Evolutionary conservation across 2,329 filamentous ascomycete genomes (phyloP), one percentile per base, ranked within the genome.

Genomic region (Xylariaceae sp.): DNA sequence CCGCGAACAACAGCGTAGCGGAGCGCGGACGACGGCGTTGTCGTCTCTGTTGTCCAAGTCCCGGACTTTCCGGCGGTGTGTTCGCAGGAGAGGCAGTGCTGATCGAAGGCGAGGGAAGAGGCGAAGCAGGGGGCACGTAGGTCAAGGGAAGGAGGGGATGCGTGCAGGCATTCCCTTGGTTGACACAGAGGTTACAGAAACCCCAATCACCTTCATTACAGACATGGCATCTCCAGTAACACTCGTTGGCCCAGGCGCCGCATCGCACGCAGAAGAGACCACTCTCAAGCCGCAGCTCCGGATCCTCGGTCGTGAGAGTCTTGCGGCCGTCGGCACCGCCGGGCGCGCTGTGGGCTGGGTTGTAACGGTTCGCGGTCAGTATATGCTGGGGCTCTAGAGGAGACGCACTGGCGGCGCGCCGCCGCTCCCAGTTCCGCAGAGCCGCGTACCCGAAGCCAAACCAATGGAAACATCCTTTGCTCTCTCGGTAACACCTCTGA

Each of bases 191-290:
- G 52, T 89, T 88, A 64, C 90, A 97, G 59, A 87, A 96, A 0
- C 90, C 90, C 89, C 89, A 97, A 56, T 94, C 89, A 4, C 88
- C 90, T 46, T 92, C 81, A 53, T 95, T 95, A 64, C 90, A 97
- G 17, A 73, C 61, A 43, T 84, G 78, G 60, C 90, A 97, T 46
- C 85, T 81, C 90, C 89, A 97, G 62, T 86, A 94, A 62, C 87
- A 92, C 36, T 83, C 76, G 53, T 94, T 89, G 0, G 87, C 75
- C 68, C 79, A 85, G 1, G 74, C 69, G 13, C 74, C 68, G 59
- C 90, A 96, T 33, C 75, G 74, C 26, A 83, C 78, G 59, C 90
- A 97, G 60, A 96, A 96, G 5, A 86, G 81, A 14, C 90, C 90
- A 36, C 76, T 81, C 60, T 92, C 79, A 1, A 92, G 64, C 16